Conservation (phyloP, 2,329 filamentous ascomycete species). For the Trichoderma arundinaceum region DNA sequence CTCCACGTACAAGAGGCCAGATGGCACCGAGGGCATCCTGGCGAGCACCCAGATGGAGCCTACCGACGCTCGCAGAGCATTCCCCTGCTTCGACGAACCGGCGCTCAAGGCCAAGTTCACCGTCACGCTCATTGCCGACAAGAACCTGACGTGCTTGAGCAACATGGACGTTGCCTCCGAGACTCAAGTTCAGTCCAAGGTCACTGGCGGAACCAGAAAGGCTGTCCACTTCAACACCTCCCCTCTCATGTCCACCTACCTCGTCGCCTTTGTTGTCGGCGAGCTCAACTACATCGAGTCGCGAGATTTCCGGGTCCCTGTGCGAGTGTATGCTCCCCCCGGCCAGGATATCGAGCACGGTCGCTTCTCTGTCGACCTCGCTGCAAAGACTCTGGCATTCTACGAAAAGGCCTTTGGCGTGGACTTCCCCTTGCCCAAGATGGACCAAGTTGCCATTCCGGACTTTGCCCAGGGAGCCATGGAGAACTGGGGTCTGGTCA, state of each 20-base stretch:
- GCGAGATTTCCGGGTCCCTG: conserved; percentile 86
- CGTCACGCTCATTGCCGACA: conserved; percentile 87
- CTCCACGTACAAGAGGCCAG: conserved; percentile 84
- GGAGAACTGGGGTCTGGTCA: conserved; percentile 98
- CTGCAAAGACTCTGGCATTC: conserved; percentile 86
- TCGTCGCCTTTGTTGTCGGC: conserved; percentile 91
- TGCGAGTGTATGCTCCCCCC: conserved; percentile 91
- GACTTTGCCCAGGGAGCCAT: conserved; percentile 96
- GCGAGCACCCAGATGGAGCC: conserved; percentile 97
- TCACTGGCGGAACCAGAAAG: conserved; percentile 61
- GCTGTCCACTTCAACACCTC: conserved; percentile 91
- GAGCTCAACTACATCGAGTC: conserved; percentile 95
- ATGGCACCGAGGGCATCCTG: conserved; percentile 80
- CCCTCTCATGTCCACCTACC: conserved; percentile 94
- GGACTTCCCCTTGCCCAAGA: conserved; percentile 61
- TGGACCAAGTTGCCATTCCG: conserved; percentile 68
- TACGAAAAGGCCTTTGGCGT: conserved; percentile 95
- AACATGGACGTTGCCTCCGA: conserved; percentile 95
- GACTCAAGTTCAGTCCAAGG: conserved; percentile 60
- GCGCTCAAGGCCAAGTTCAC: conserved; percentile 92
- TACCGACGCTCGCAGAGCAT: conserved; percentile 88
- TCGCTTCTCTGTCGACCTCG: conserved; percentile 86
- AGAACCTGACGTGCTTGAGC: conserved; percentile 87
- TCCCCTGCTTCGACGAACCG: conserved; percentile 97
- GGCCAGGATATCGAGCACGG: conserved; percentile 91